Evolutionary conservation across 495 filamentous ascomycete species (phyloP).

Genomic region (Penicillium simplicissimum): DNA sequence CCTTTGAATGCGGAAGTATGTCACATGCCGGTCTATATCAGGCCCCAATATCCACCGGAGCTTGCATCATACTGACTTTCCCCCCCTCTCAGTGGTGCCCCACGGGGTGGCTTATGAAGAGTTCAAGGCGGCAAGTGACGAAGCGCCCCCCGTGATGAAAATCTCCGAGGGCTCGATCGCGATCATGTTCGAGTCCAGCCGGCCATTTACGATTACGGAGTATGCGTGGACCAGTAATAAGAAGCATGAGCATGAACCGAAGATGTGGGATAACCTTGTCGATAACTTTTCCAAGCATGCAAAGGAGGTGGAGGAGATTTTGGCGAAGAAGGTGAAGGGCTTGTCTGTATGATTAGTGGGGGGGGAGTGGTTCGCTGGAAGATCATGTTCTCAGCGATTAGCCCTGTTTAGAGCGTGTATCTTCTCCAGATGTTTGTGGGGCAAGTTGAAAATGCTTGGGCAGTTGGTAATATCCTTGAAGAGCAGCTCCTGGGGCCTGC

Average conservation of each 20-base stretch:
- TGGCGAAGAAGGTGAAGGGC: constrained; percentile 26
- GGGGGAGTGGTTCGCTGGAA: not conserved
- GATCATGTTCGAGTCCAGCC: constrained; percentile 62
- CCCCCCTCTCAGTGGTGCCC: constrained; percentile 41
- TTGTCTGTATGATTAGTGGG: constrained; percentile 10
- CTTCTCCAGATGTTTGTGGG: not conserved
- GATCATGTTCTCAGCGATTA: not conserved
- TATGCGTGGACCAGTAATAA: constrained; percentile 55
- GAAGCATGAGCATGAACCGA: constrained; percentile 57
- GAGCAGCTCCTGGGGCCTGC: not conserved
- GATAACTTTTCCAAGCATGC: constrained; percentile 49
- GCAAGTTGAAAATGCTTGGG: not conserved
- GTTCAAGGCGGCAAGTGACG: constrained; percentile 59
- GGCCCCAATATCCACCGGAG: not conserved
- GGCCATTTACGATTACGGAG: constrained; percentile 53
- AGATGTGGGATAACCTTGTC: constrained; percentile 57
- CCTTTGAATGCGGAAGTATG: constrained; percentile 56
- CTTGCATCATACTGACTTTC: not conserved
- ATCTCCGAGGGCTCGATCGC: constrained; percentile 52
- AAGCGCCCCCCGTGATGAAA: constrained; percentile 43
- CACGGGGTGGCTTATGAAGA: constrained; percentile 64
- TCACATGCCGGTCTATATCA: not conserved
- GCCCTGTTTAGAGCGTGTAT: not conserved
- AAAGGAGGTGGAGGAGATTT: constrained; percentile 46
- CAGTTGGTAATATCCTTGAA: too few species aligned